phyloP scores from a whole-genome alignment of 306 rosid genomes.

The Myrica gale region DNA sequence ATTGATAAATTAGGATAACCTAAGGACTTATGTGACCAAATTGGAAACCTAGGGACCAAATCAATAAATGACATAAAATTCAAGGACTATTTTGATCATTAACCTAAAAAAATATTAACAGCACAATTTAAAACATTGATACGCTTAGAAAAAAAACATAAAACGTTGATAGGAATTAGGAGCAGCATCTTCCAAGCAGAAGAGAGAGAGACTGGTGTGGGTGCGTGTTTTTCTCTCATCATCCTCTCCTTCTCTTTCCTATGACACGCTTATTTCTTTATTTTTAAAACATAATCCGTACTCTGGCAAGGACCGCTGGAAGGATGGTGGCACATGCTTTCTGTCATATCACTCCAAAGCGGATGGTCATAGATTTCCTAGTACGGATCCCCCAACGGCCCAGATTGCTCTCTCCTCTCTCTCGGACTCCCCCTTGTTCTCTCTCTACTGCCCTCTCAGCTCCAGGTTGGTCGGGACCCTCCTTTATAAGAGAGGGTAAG shows the following conservation, averaged over 20 bases:
- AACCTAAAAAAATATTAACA: no score
- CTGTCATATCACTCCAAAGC: constrained; percentile 63
- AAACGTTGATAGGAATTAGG: no score
- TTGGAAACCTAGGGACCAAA: no score
- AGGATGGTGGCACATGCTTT: constrained; percentile 92
- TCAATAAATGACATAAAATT: no score
- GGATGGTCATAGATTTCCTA: constrained; percentile 26
- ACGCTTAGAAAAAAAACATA: no score
- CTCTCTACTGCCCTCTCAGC: constrained; percentile 47
- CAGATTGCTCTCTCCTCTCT: constrained; percentile 29
- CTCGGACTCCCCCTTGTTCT: constrained; percentile 40
- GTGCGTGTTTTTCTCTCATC: background rate
- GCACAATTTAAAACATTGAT: no score
- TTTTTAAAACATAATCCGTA: constrained; percentile 53
- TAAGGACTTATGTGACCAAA: no score
- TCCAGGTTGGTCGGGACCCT: constrained; percentile 77
- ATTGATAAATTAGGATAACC: no score
- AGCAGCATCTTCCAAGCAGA: no score
- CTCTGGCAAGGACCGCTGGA: constrained; percentile 80
- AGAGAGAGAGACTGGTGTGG: no score
- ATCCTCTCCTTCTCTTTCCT: constrained; percentile 3
- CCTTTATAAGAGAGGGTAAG: constrained; percentile 50
- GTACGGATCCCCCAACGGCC: constrained; percentile 56
- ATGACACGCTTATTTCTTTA: background rate
- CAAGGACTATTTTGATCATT: no score